Conservation (phyloP, 164 flowering plant species). For the Macadamia integrifolia region DNA sequence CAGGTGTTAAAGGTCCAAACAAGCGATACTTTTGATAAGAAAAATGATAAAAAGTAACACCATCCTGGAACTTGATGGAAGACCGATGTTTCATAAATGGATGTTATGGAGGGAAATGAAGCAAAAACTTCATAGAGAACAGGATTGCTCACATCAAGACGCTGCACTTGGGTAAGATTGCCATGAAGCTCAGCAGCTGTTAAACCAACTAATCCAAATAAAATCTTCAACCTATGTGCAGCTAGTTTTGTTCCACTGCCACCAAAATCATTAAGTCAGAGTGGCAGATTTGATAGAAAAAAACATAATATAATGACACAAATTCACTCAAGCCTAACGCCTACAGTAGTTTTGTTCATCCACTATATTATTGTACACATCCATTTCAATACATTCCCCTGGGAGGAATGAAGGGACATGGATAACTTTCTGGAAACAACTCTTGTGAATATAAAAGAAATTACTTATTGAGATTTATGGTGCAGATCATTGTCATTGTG, state of each 20-base stretch:
- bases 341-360: background rate
- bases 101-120: no score
- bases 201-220: constrained; percentile 78
- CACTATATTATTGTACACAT: background rate
- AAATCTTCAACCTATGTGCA: constrained; percentile 88
- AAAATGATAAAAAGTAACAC: no score
- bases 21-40: no score
- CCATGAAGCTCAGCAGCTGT: constrained; percentile 98
- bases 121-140: background rate
- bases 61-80: no score
- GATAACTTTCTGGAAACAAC: background rate
- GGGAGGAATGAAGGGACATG: background rate
- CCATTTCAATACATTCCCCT: background rate
- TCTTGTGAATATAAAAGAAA: background rate
- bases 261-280: constrained; percentile 15
- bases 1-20: no score
- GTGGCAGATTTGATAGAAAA: background rate
- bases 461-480: background rate
- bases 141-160: constrained; percentile 66
- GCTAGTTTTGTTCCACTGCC: constrained; percentile 89
- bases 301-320: background rate
- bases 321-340: background rate
- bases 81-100: no score
- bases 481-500: constrained; percentile 1
- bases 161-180: constrained; percentile 91